Evolutionary conservation across 2,329 filamentous ascomycete genomes (phyloP).

Genomic region (Trichophyton rubrum): DNA sequence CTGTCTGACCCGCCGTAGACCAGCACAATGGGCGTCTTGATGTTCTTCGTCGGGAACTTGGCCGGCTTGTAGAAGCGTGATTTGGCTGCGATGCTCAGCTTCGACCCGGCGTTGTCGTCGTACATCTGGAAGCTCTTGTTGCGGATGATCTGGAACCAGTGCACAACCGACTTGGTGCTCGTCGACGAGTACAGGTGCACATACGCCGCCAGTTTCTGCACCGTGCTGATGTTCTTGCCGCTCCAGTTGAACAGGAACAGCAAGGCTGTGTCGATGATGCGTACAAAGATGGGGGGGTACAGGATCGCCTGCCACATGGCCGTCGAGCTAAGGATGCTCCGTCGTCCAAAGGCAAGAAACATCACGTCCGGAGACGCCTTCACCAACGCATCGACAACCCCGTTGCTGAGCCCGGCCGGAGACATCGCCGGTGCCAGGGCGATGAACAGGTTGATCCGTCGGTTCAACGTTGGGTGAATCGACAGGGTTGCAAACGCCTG

Average conservation of each 20-base stretch:
- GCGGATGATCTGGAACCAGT: constrained; percentile 99
- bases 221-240: constrained; percentile 65
- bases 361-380: constrained; percentile 88
- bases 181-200: constrained; percentile 94
- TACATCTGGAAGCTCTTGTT: constrained; percentile 97
- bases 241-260: constrained; percentile 83
- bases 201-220: constrained; percentile 90
- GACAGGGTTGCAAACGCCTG: constrained; percentile 91
- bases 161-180: constrained; percentile 90
- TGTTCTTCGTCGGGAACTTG: constrained; percentile 91
- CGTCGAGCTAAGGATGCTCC: constrained; percentile 80
- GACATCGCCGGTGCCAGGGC: constrained; percentile 94
- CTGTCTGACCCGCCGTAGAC: constrained; percentile 92
- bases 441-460: constrained; percentile 91
- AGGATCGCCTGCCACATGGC: constrained; percentile 96
- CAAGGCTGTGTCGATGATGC: constrained; percentile 70
- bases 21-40: constrained; percentile 86
- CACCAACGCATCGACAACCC: constrained; percentile 81
- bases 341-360: constrained; percentile 82
- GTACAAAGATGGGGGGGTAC: constrained; percentile 86
- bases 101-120: constrained; percentile 71
- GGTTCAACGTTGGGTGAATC: constrained; percentile 82
- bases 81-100: constrained; percentile 55
- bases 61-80: constrained; percentile 86
- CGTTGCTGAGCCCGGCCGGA: constrained; percentile 76